phyloP scores from a whole-genome alignment of 169 alveolate species.

The Eimeria maxima region DNA sequence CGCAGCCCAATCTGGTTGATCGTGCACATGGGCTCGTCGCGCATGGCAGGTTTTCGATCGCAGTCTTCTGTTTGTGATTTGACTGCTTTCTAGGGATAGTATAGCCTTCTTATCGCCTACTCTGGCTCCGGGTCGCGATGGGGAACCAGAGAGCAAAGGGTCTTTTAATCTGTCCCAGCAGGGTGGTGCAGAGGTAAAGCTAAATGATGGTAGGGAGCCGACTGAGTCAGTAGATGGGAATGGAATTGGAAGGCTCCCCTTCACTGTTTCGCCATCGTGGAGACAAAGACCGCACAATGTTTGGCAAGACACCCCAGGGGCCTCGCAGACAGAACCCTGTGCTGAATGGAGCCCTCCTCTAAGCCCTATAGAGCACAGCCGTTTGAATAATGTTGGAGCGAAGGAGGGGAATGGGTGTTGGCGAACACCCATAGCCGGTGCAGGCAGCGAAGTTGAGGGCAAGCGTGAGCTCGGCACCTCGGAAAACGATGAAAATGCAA shows the following conservation, averaged over 20 bases:
- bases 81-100: slow-evolving; percentile 32
- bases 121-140: slow-evolving; percentile 60
- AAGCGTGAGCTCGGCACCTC: not conserved
- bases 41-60: not conserved
- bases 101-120: slow-evolving; percentile 72
- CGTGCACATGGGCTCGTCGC: not conserved
- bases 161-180: slow-evolving; percentile 46
- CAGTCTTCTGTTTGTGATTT: not conserved
- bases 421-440: slow-evolving; percentile 35
- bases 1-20: not conserved
- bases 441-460: slow-evolving; percentile 24
- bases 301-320: slow-evolving; percentile 70
- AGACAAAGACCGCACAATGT: slow-evolving; percentile 53
- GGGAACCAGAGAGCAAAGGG: slow-evolving; percentile 4
- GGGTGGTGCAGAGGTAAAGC: not conserved
- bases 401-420: slow-evolving; percentile 35
- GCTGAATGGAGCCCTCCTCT: slow-evolving; percentile 75
- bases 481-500: slow-evolving; percentile 48
- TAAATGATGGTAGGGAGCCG: slow-evolving; percentile 1
- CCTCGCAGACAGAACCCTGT: slow-evolving; percentile 45
- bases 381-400: slow-evolving; percentile 1
- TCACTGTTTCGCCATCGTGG: slow-evolving; percentile 73
- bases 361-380: slow-evolving; percentile 51
- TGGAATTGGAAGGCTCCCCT: slow-evolving; percentile 72
- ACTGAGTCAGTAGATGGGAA: not conserved